Evolutionary conservation across 2,329 filamentous ascomycete genomes (phyloP).

Genomic region (Cordyceps farinosa): DNA sequence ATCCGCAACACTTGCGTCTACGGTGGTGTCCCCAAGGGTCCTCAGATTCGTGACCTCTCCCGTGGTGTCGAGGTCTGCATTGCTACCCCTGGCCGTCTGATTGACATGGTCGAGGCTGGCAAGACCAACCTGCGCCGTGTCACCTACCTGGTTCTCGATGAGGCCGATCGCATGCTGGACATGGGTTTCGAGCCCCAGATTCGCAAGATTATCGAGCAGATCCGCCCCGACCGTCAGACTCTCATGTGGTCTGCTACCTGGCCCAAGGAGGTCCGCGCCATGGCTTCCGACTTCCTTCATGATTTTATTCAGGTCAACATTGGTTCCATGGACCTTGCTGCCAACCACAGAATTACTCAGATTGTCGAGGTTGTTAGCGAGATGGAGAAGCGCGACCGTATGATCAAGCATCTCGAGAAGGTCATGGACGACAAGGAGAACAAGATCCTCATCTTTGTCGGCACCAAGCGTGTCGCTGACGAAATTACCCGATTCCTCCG

Average conservation of each 20-base stretch:
- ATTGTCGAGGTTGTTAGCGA: conserved; percentile 94
- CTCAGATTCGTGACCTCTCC: conserved; percentile 90
- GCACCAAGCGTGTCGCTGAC: conserved; percentile 91
- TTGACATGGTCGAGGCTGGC: conserved; percentile 96
- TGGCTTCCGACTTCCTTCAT: conserved; percentile 85
- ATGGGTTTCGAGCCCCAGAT: conserved; percentile 99
- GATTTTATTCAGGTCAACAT: conserved; percentile 99
- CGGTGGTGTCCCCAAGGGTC: conserved; percentile 96
- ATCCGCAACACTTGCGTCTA: conserved; percentile 99
- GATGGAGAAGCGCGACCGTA: conserved; percentile 94
- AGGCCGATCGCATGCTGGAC: conserved; percentile 99
- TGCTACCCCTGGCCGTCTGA: conserved; percentile 93
- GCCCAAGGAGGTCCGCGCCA: conserved; percentile 95
- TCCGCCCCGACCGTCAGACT: conserved; percentile 95
- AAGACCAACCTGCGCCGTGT: conserved; percentile 98
- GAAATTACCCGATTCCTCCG: conserved; percentile 97
- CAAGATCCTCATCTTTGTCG: conserved; percentile 94
- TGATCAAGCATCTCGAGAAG: conserved; percentile 96
- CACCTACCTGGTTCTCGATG: conserved; percentile 96
- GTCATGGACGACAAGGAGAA: conserved; percentile 95
- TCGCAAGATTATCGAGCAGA: conserved; percentile 96
- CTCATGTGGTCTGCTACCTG: conserved; percentile 99
- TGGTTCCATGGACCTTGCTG: conserved; percentile 89
- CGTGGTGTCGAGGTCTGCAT: conserved; percentile 98
- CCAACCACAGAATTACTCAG: conserved; percentile 97